Evolutionary conservation across 768 basidiomycete species (phyloP).

Genomic region (Tephrocybe sp.): DNA sequence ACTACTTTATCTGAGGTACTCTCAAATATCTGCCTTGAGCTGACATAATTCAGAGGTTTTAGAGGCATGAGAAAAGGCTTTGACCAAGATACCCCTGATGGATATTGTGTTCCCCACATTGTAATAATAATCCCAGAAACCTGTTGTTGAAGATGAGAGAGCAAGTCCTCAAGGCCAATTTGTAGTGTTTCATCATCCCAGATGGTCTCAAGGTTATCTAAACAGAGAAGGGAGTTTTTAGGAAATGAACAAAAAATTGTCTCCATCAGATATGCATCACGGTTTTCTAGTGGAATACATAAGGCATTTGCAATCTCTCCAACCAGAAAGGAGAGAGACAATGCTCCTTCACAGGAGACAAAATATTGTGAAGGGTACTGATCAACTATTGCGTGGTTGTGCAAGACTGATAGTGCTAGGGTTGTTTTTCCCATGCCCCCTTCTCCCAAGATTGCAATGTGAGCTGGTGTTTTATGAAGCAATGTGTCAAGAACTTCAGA

Average conservation of each 20-base stretch:
- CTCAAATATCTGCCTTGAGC: not conserved
- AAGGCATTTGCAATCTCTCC: slow-evolving; percentile 3
- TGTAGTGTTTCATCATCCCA: too few relatives aligned
- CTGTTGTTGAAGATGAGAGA: not conserved
- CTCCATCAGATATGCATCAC: not conserved
- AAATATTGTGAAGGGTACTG: slow-evolving; percentile 2
- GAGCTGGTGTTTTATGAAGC: not conserved
- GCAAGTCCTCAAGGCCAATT: too few relatives aligned
- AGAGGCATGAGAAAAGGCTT: slow-evolving; percentile 2
- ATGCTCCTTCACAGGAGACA: slow-evolving; percentile 6
- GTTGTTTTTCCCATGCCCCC: not conserved
- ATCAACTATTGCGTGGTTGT: too few relatives aligned
- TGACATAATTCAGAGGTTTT: not conserved
- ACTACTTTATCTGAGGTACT: not conserved
- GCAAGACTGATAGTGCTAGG: not conserved
- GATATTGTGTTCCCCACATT: slow-evolving; percentile 4
- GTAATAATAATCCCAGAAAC: slow-evolving; percentile 1
- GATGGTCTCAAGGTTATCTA: too few relatives aligned
- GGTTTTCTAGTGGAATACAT: not conserved
- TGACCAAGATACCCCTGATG: not conserved
- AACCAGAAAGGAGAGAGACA: not conserved
- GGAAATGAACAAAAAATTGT: not conserved
- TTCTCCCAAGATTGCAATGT: slow-evolving; percentile 1
- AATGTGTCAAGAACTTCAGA: not conserved
- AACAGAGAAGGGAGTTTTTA: too few relatives aligned